A percentile compares a stretch with the other conserved stretches of the same genome.
Conservation (phyloP, 768 basidiomycete genomes). For the Lactarius sanguifluus region DNA sequence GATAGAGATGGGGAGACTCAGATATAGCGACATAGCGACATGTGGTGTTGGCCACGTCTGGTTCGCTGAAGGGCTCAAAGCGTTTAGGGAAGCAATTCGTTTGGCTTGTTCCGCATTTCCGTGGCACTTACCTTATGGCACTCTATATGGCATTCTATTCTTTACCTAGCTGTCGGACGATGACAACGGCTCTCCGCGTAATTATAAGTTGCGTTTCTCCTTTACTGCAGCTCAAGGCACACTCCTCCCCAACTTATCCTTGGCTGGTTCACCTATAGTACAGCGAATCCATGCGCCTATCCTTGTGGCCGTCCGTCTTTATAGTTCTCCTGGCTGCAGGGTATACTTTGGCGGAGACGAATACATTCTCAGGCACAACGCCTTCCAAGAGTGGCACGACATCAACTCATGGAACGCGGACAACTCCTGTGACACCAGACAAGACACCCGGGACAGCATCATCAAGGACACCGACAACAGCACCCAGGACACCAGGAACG, state of each 20-base stretch:
- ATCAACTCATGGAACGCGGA: too few species aligned
- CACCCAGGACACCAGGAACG: too few species aligned
- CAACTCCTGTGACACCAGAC: too few species aligned
- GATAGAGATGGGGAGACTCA: not conserved
- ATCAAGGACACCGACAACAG: too few species aligned
- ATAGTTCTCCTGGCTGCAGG: slow-evolving; percentile 13
- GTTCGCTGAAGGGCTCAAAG: not conserved
- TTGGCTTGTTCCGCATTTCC: not conserved
- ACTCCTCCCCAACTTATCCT: not conserved
- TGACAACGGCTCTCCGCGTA: too few species aligned
- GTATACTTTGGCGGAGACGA: not conserved
- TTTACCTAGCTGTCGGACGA: not conserved
- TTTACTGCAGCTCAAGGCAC: not conserved
- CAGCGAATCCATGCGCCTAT: not conserved
- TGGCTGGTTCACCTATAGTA: not conserved
- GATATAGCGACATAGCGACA: not conserved
- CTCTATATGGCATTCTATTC: not conserved
- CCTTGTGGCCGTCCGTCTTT: not conserved
- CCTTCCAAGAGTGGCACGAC: too few species aligned
- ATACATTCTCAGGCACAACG: too few species aligned
- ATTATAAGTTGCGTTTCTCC: not conserved
- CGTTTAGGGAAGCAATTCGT: not conserved
- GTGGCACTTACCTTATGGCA: not conserved
- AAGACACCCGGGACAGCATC: too few species aligned
- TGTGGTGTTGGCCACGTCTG: not conserved